phyloP scores from a whole-genome alignment of 1,284 basidiomycete species.

The Pascua guehoae region DNA sequence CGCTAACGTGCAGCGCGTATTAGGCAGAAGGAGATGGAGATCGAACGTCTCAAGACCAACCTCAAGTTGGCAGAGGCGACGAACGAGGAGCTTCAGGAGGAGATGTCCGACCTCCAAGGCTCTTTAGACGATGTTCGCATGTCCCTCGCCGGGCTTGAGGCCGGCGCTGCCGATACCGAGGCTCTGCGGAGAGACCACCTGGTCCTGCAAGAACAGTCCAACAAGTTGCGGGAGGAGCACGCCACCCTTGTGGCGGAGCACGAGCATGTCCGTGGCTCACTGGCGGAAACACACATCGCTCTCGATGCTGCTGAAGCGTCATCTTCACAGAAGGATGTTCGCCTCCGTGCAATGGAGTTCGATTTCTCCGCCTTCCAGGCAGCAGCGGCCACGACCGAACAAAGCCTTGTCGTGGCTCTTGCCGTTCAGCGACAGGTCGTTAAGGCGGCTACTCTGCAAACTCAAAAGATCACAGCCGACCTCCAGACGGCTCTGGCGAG shows the following conservation, averaged over 20 bases:
- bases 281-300: background rate
- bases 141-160: background rate
- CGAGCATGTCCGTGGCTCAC: background rate
- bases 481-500: slow-evolving; percentile 1
- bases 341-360: background rate
- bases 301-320: background rate
- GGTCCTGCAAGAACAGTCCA: background rate
- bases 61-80: slow-evolving; percentile 6
- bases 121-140: too few relatives aligned
- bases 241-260: background rate
- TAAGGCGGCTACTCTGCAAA: background rate
- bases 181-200: background rate
- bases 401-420: slow-evolving; percentile 6
- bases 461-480: background rate
- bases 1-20: background rate
- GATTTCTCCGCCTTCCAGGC: background rate
- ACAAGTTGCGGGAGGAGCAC: background rate
- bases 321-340: background rate
- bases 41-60: slow-evolving; percentile 8
- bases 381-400: background rate
- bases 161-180: background rate
- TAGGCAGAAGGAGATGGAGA: slow-evolving; percentile 6
- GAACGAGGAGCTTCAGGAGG: slow-evolving; percentile 4
- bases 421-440: slow-evolving; percentile 10
- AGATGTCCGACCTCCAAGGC: background rate